A percentile compares a stretch with the other conserved stretches of the same genome.
These are phyloP conservation scores for Daldinia caldariorum DNA, from an alignment of 495 filamentous ascomycete species.

Conservation along the genomic window DNA sequence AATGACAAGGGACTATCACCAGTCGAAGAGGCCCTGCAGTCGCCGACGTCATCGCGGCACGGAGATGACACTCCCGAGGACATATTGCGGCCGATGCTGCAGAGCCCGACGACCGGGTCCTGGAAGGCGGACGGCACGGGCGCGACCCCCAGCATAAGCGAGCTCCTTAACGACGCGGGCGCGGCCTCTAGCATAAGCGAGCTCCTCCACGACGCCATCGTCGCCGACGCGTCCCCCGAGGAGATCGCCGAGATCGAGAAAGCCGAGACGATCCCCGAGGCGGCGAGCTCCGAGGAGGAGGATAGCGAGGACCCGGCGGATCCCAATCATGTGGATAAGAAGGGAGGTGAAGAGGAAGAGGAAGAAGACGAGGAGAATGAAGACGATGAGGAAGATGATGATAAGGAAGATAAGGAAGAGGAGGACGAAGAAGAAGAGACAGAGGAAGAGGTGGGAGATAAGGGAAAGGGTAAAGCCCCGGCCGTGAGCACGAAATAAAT, in stretches of 20 bases:
- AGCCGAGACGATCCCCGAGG: conserved; percentile 53
- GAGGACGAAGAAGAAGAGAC: conserved; percentile 34
- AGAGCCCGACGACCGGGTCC: conserved; percentile 56
- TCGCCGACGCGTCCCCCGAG: conserved; percentile 46
- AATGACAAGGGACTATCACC: conserved; percentile 10
- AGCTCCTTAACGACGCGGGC: conserved; percentile 48
- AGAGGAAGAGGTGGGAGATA: conserved; percentile 29
- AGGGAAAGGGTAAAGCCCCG: neutral
- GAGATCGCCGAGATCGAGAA: conserved; percentile 55
- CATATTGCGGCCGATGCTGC: conserved; percentile 44
- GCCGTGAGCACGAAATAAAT: conserved; percentile 14
- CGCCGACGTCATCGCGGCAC: conserved; percentile 53
- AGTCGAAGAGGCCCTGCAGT: conserved; percentile 47
- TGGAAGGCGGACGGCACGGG: conserved; percentile 57
- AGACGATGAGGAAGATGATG: conserved; percentile 42
- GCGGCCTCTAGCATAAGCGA: conserved; percentile 49
- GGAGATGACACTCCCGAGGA: conserved; percentile 18
- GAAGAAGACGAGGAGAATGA: conserved; percentile 41
- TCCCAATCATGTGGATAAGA: conserved; percentile 4
- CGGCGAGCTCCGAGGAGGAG: conserved; percentile 36
- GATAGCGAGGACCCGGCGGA: conserved; percentile 37
- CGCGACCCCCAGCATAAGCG: conserved; percentile 46
- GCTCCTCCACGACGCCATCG: conserved; percentile 43
- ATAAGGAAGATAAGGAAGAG: conserved; percentile 44
- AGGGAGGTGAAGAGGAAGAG: conserved; percentile 43